Evolutionary conservation across 768 basidiomycete species (phyloP), one percentile per base, ranked within the genome.

Genomic region (Boletus bicolor): DNA sequence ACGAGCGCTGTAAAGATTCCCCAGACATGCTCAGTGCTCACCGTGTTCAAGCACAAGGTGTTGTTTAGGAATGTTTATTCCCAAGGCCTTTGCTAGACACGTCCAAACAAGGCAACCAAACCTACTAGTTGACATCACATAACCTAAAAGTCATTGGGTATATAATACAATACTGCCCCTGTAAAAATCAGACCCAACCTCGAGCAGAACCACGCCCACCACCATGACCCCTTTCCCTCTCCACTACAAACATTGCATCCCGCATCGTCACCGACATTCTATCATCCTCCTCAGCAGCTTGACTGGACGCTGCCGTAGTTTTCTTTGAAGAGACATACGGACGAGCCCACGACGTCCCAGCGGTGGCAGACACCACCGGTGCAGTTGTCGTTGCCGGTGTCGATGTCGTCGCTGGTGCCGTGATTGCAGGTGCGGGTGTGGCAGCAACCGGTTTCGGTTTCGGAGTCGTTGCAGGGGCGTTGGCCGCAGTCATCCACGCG

Each of bases 201-300:
- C 80, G 77, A 19, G 89, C 89, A 37, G 89, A 80, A 4, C 90
- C 91, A 54, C 82, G 75, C 7, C 91, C 91, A 30, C 86, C 90
- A 26, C 91, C 91, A 68, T 93, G 91, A 6, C 89, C 90, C 44
- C 84, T 74, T 70, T 93, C 91, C 63, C 83, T 86, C 68, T 90
- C 87, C 53, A 95, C 76, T 11, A 91, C 91, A 69, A 93, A 94
- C 78, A 94, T 77, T 3, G 90, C 86, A 72, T 95, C 93, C 37
- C 84, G 76, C 73, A 92, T 75, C 3, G 87, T 91, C 49, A 94
- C 75, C 19, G 77, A 58, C 49, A 78, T 79, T 59, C 84, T 76
- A 21, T 74, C 75, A 51, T 88, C 86, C 43, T 86, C 83, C 62
- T 85, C 85, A 7, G 74, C 67, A 7, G 67, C 58, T 30, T 72